Percentiles rank a stretch among this genome's conserved stretches.
Evolutionary conservation across 495 filamentous ascomycete species (phyloP).

Genomic region (Cairneyella variabilis): DNA sequence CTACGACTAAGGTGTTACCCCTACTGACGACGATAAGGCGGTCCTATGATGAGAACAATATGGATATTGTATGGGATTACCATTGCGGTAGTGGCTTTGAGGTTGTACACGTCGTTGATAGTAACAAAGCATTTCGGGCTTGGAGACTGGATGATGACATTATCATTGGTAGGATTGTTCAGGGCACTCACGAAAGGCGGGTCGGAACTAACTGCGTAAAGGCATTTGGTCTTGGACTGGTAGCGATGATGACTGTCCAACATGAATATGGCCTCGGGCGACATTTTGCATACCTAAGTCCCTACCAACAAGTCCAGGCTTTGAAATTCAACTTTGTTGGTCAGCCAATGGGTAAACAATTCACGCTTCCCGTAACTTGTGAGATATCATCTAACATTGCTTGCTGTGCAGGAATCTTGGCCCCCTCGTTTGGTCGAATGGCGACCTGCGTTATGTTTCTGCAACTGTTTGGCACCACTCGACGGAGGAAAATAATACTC

Average conservation of each 20-base stretch:
- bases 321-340: background rate
- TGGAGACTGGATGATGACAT: background rate
- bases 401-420: background rate
- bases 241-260: too few relatives aligned
- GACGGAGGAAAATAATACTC: background rate
- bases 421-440: background rate
- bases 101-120: background rate
- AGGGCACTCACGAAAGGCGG: background rate
- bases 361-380: too few relatives aligned
- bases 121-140: background rate
- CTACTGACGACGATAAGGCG: too few relatives aligned
- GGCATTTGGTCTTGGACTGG: background rate
- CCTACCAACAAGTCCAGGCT: background rate
- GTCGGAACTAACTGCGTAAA: background rate
- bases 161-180: background rate
- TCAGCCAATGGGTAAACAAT: too few relatives aligned
- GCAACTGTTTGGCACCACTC: background rate
- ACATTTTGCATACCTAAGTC: background rate
- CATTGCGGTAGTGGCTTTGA: background rate
- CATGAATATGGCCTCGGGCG: background rate
- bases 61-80: background rate
- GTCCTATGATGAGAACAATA: background rate
- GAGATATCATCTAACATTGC: too few relatives aligned
- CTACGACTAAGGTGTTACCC: too few relatives aligned
- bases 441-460: background rate